Evolutionary conservation across 2,329 filamentous ascomycete species (phyloP), one percentile per base, ranked within the genome.

Genomic region (Sporothrix brunneoviolacea): DNA sequence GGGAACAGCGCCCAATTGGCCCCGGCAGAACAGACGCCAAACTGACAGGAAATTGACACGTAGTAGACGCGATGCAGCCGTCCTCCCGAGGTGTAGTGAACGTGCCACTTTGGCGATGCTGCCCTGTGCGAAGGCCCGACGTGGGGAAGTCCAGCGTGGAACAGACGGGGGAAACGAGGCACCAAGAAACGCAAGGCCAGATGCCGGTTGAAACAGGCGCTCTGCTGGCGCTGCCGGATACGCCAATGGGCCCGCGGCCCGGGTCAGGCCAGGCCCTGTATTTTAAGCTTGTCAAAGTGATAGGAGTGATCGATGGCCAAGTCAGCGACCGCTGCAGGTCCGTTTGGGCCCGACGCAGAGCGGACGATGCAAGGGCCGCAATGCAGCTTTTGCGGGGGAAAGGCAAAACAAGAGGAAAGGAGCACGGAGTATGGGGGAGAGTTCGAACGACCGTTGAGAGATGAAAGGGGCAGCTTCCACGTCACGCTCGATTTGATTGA

Each of bases 1-100:
- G 30, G 47, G 27, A 21, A 22, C 42, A 8, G 40, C 28, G n/a
- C n/a, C 45, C 47, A 16, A 54, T 53, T 54, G 52, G 52, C 51
- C 41, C 18, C 27, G 13, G 35, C 47, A 12, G 21, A 33, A 35
- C 42, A 51, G 49, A 57, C 57, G 49, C 57, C 58, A 58, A 58
- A 57, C 19, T 55, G 54, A 58, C 58, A 52, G 55, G 55, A 59
- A 57, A 57, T 22, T 50, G 49, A 59, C 58, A 57, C 58, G 58
- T 57, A 50, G 54, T 42, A 30, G 56, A 56, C 58, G 55, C 56
- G 56, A 33, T 48, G 44, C 35, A 43, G 48, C 48, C 27, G 38
- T 30, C 16, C n/a, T n/a, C 22, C 35, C 21, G n/a, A 15, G 18
- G 39, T 35, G 36, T 40, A 45, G 44, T 21, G 28, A 33, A 33